Evolutionary conservation across 768 basidiomycete species (phyloP).

Genomic region (Coprinellus micaceus): DNA sequence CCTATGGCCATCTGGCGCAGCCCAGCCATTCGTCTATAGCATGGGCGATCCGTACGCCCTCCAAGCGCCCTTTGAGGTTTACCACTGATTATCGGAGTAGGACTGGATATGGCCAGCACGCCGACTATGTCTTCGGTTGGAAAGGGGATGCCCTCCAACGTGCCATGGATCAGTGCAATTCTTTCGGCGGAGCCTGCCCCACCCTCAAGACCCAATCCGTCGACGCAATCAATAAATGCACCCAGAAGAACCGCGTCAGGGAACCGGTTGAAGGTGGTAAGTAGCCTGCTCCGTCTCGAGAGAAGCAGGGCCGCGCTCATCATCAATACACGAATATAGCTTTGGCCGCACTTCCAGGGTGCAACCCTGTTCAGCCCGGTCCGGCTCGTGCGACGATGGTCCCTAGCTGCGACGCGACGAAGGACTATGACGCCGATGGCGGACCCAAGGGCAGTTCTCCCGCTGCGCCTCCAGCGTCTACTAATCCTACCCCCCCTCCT

Average conservation of each 20-base stretch:
- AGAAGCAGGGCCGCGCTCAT: not conserved
- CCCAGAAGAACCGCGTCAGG: constrained; percentile 6
- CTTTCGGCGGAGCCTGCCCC: constrained; percentile 23
- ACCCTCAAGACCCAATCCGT: constrained; percentile 46
- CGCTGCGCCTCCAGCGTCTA: not conserved
- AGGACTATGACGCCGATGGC: constrained; percentile 7
- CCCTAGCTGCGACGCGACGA: not conserved
- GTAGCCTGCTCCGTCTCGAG: not conserved
- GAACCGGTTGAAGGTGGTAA: constrained; percentile 6
- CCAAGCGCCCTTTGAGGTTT: not conserved
- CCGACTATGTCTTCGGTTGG: constrained; percentile 11
- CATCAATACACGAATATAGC: not conserved
- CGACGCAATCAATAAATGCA: constrained; percentile 17
- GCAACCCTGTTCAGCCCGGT: constrained; percentile 7
- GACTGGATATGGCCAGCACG: constrained; percentile 7
- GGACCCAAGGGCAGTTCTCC: not conserved
- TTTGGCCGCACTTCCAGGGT: constrained; percentile 6
- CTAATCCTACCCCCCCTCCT: not conserved
- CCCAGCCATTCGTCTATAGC: constrained; percentile 9
- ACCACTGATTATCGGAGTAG: not conserved
- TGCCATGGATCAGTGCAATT: constrained; percentile 9
- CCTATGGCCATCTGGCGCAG: constrained; percentile 1
- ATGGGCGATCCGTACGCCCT: constrained; percentile 6
- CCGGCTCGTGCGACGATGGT: constrained; percentile 1
- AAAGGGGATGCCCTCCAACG: constrained; percentile 9